Evolutionary conservation across 345 rosid genomes (phyloP), one percentile per base, ranked within the genome.

Genomic region (Syzygium aromaticum): DNA sequence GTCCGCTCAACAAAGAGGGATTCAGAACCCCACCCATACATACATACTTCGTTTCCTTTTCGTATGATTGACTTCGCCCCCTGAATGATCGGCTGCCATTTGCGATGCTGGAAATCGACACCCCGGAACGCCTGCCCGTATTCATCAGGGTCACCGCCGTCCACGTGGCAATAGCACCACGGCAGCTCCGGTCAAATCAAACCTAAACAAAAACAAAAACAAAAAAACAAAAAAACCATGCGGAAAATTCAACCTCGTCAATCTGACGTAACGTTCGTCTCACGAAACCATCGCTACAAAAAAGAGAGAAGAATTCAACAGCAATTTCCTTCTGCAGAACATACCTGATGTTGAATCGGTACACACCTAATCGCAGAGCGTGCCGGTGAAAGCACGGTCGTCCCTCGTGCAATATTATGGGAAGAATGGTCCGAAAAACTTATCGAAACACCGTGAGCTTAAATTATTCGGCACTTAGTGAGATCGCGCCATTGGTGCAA

Each of bases 401-500:
- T 73, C 10, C 25, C 49, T 19, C 13, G 46, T 33, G 46, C 43
- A 33, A 30, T 11, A 61, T 8, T 11, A 4, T 33, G 6, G 23
- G 7, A 67, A 38, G 17, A 64, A 33, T 8, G 25, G 11, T 7
- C 46, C 3, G 21, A 3, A 2, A 19, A 33, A 67, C 33, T 33
- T 33, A 67, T 33, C 25, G 5, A 17, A 7, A 67, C 2, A 11
- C 0, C 2, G 0, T 1, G 40, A 2, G 6, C 30, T 64, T 8
- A 7, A 30, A 7, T 30, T 28, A 30, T 30, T 64, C 1, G 0
- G 2, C 4, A 1, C 19, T 30, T 8, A 0, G 16, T 3, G 0
- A 64, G 0, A 16, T 28, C 30, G 21, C 4, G 22, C 0, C 0
- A 28, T 64, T 64, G 3, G 1, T 2, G 15, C 22, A 28, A 28